Base-by-base conservation (phyloP, 345 rosid species). In the Durio zibethinus region DNA sequence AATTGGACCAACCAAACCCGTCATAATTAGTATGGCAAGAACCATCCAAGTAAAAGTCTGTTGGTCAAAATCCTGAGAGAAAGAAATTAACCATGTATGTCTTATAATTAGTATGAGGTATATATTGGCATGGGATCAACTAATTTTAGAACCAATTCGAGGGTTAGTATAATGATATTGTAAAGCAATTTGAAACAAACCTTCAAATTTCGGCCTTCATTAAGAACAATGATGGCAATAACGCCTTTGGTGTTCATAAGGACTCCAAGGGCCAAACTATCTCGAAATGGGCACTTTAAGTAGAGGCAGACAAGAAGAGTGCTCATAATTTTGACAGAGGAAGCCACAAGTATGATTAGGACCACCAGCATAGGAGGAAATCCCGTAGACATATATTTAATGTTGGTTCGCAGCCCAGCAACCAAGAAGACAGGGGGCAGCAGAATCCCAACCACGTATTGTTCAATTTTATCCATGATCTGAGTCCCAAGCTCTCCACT, bases 181-280 rank as follows among this genome's bases (percentile, higher is more conserved):
- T 2, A 43, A 43, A 0, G 43, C 23, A 71, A 27, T 5, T 70
- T 6, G 1, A 2, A 4, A 48, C 15, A 20, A 77, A 85, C 88
- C 83, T 5, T 33, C 29, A 74, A 18, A 33, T 84, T 89, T 72
- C 69, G 80, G 8, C 86, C 90, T 36, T 81, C 61, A 52, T 80
- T 80, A 50, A 88, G 87, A 57, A 87, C 31, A 36, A 84, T 52
- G 14, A 86, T 7, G 14, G 85, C 84, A 53, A 86, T 23, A 15
- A 87, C 80, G 3, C 91, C 91, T 63, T 88, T 90, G 59, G 88
- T 78, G 82, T 90, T 90, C 89, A 83, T 83, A 50, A 88, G 87
- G 12, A 86, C 71, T 35, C 89, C 91, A 4, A 90, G 89, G 35
- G 83, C 75, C 50, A 79, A 45, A 10, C 84, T 79, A 36, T 88